phyloP scores from a whole-genome alignment of 2,329 filamentous ascomycete species.

The Coleophoma cylindrospora region DNA sequence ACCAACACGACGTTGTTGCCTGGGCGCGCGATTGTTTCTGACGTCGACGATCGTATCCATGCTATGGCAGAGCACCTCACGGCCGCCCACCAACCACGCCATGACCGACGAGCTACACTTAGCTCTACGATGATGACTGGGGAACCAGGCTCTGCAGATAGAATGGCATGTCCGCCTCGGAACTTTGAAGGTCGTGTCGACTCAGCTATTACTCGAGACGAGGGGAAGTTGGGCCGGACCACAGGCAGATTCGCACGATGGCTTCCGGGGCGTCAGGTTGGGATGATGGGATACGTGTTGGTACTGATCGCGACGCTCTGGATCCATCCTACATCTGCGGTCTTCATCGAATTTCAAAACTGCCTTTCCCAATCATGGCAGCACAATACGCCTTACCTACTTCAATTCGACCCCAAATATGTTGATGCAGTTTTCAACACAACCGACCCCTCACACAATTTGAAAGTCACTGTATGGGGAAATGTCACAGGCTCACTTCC shows the following conservation, averaged over 20 bases:
- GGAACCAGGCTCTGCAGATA: slow-evolving; percentile 8
- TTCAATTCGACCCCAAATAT: slow-evolving; percentile 77
- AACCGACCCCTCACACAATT: slow-evolving; percentile 50
- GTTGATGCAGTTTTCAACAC: slow-evolving; percentile 72
- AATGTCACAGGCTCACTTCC: slow-evolving; percentile 77
- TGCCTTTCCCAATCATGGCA: slow-evolving; percentile 65
- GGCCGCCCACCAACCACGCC: slow-evolving; percentile 12
- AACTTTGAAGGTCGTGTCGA: too few species aligned
- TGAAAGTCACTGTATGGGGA: slow-evolving; percentile 80
- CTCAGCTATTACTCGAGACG: too few species aligned
- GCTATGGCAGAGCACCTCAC: slow-evolving; percentile 20
- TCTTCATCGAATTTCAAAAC: slow-evolving; percentile 75
- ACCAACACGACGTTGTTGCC: slow-evolving; percentile 8
- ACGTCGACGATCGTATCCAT: slow-evolving; percentile 18
- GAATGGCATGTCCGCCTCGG: not conserved
- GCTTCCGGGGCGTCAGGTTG: slow-evolving; percentile 5
- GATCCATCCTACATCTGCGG: slow-evolving; percentile 48
- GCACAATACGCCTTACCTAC: slow-evolving; percentile 47
- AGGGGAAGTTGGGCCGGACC: not conserved
- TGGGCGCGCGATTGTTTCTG: slow-evolving; percentile 9
- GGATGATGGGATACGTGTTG: slow-evolving; percentile 13
- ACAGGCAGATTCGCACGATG: slow-evolving; percentile 1
- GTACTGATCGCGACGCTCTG: slow-evolving; percentile 18
- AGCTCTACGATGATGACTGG: slow-evolving; percentile 16
- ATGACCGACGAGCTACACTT: slow-evolving; percentile 10